These are phyloP conservation scores for Dimocarpus longan DNA, from an alignment of 345 rosid genomes.

Conservation along the genomic window DNA sequence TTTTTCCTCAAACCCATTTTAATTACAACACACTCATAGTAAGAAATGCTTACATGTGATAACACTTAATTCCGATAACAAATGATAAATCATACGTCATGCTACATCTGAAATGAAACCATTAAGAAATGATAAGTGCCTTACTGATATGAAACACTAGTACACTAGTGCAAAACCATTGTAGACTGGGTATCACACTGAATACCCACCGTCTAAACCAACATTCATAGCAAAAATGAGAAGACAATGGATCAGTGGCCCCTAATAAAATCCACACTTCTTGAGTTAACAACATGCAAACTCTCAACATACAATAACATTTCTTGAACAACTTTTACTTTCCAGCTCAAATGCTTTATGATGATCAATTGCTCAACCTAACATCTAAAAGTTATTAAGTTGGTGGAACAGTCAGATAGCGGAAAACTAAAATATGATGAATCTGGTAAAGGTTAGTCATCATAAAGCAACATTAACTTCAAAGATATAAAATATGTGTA, in stretches of 20 bases:
- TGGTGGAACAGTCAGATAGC: not conserved
- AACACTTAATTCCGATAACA: not conserved
- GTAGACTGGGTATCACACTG: not conserved
- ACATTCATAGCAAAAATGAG: not conserved
- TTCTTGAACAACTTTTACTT: not conserved
- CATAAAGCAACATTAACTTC: not conserved
- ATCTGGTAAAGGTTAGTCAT: not conserved
- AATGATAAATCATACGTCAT: not conserved
- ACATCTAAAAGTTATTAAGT: not conserved
- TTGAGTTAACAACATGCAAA: not conserved
- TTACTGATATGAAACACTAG: not conserved
- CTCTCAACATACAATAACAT: not conserved
- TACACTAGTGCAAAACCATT: not conserved
- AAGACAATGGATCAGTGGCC: not conserved
- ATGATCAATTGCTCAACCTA: not conserved
- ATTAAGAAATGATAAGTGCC: not conserved
- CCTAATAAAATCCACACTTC: not conserved
- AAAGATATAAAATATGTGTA: not conserved
- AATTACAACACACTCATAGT: not conserved
- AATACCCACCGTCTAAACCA: not conserved
- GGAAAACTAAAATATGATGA: not conserved
- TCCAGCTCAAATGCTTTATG: not conserved
- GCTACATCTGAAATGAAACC: not conserved
- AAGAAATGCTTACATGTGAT: not conserved
- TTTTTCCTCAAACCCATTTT: not conserved